Base-by-base conservation (phyloP, 257 asterid genomes). In the Solanum ossicruentum region DNA sequence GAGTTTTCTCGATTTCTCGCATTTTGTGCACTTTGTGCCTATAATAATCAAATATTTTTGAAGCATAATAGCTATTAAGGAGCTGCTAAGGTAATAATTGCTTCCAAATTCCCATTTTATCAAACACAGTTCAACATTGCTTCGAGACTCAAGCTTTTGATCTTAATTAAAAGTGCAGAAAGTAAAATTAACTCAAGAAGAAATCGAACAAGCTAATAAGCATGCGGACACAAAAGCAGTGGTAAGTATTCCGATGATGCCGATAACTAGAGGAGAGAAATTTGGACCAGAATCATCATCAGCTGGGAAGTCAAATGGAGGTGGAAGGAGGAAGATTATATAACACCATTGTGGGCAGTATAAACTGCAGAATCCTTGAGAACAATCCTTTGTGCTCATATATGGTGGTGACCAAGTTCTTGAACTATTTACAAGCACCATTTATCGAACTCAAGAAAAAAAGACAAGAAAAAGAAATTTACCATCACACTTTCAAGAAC, bases 341-440 rank as follows among this genome's bases (percentile, higher is more conserved):
- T 87, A 87, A 86, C 94, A 92, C 94, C 93, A 89, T 69, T 92
- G 92, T 6, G 92, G 94, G 49, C 92, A 92, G 81, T 89, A 90
- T 6, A 87, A 73, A 84, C 92, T 90, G 51, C 92, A 92, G 54
- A 90, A 89, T 15, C 94, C 93, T 69, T 87, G 89, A 45, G 94
- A 88, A 55, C 93, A 92, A 75, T 92, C 94, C 75, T 83, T 90
- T 8, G 88, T 88, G 60, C 87, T 89, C 82, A 89, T 85, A 69
- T 89, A 89, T 6, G 91, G 91, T 41, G 28, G 28, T 28, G 28
- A 80, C 91, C 93, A 89, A 12, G 90, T 85, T 60, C 85, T 85
- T 72, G 89, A 89, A 70, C 79, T 88, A 58, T 70, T 82, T 56
- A 83, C 13, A 6, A 90, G 82, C 1, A 72, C 90, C 87, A 86